Evolutionary conservation across 352 stramenopile genomes (phyloP), one percentile per base, ranked within the genome.

Genomic region (Globisporangium acanthophoron): DNA sequence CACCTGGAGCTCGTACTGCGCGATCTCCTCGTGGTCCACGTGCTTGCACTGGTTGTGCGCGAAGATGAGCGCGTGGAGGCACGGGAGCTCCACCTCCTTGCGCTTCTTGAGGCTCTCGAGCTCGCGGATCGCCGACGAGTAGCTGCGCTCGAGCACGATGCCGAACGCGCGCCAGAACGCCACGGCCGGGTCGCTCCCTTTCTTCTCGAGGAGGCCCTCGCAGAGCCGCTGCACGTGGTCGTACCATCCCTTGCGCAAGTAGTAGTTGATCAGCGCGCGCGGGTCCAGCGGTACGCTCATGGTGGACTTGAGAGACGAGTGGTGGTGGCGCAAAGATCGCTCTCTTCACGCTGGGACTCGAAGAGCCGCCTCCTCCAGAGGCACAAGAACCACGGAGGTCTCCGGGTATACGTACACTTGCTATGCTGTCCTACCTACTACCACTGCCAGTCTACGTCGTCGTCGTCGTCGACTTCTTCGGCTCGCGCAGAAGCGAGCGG

Each of bases 121-220:
- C 45, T 94, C 78, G 35, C 87, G 86, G 61, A 97, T 93, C 35
- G 83, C 85, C 4, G 82, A 90, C 54, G 80, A 88, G 52, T 78
- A 85, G 60, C 76, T 89, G 33, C 80, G 73, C 59, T 96, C 83
- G 51, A 94, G 65, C 1, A 74, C 80, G 58, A 94, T 86, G 12
- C 71, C 82, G 61, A 96, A 92, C 20, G 85, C 84, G 13, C 85
- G 72, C 89, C 89, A 97, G 67, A 96, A 97, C 41, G 92, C 31
- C 16, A 96, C 67, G n/a, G 66, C 60, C 20, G 80, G 67, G 58
- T 96, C 88, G 35, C 70, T 90, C 62, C 85, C 87, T 56, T 86
- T 84, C 68, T 92, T 95, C 41, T 81, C 73, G 15, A 96, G 73
- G n/a, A 90, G 59, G 21, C 71, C 67, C 69, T 92, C 82, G 57